Base-by-base conservation (phyloP, 1,284 basidiomycete genomes). In the Apiotrichum porosum region DNA sequence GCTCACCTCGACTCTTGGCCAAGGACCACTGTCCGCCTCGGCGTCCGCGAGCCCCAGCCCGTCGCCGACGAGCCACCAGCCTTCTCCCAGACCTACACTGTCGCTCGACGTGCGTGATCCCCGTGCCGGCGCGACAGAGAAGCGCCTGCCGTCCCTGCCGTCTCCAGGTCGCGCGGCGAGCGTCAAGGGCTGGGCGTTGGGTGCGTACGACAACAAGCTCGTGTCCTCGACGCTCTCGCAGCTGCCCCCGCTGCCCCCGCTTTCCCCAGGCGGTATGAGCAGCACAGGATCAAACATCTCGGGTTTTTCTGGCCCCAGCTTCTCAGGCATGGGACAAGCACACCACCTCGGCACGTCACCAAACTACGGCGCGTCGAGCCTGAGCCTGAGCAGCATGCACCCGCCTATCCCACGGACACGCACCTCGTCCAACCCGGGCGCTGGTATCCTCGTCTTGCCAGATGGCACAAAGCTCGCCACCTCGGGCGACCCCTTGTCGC, bases 221-320 rank as follows among this genome's bases (percentile, higher is more conserved):
- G 69, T 69, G 47, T 66, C 69, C 1, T 68, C 68, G 2, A 69
- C 69, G 5, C 47, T 71, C 4, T 71, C 69, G 2, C 69, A 69
- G 21, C 54, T 69, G 0, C 67, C 69, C 0, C 65, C 66, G 13
- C 44, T 71, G 3, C 67, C 68, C 3, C 63, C 65, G 6, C 37
- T 64, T 5, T 68, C 66, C 0, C 68, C 68, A 0, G 49, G 57
- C 8, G 58, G 55, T 2, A 47, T 51, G 32, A 44, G 37, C 35
- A 41, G 24, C 26, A 37, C 47, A 13, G 49, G 52, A 4, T 54
- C 51, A 32, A 47, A 53, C 21, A 35, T 55, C 21, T 44, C 49
- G 10, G 26, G 30, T 5, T 49, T 46, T 37, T 49, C 47, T 6
- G 26, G 26, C 32, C 36, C 49, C 14, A n/a, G n/a, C n/a, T n/a